Evolutionary conservation across 257 asterid genomes (phyloP), one percentile per base, ranked within the genome.

Genomic region (Ballota nigra): DNA sequence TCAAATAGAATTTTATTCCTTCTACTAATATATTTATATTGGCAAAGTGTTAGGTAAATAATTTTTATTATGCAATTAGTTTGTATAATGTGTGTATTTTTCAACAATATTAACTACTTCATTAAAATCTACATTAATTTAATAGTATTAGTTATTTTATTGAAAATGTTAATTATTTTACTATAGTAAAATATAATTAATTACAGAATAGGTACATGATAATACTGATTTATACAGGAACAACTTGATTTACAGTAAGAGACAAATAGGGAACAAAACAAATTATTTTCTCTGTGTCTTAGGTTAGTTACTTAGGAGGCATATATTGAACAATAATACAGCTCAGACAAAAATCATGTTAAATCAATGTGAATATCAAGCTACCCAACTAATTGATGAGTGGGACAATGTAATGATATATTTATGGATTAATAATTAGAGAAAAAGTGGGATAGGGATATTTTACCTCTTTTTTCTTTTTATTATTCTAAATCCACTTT

Each of bases 341-440:
- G 38, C 43, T 45, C 68, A 36, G 22, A 61, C 68, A 63, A 19
- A n/a, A 40, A 34, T 15, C 4, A 34, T 38, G 52, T 36, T 36
- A 34, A 62, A 62, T 18, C 10, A 63, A 18, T 19, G 72, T 33
- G 19, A 23, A 52, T 4, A 67, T 56, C 49, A 51, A 68, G 34
- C 18, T 51, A 52, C 13, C 34, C 45, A 47, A 68, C 4, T 68
- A 66, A 66, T 66, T 31, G 19, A 7, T 11, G 20, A 19, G 51
- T 51, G 51, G 45, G 66, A 41, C 75, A 70, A 40, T 70, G 43
- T 24, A 26, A 40, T 40, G 8, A 20, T 22, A 33, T 70, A 38
- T 70, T 70, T 57, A n/a, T n/a, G n/a, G n/a, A n/a, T 26, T 24
- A 52, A n/a, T 34, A 53, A 53, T 55, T 26, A 49, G 4, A 16